A percentile compares a stretch with the other conserved stretches of the same genome.
phyloP scores from a whole-genome alignment of 208 protist species.

The Angomonas desouzai region DNA sequence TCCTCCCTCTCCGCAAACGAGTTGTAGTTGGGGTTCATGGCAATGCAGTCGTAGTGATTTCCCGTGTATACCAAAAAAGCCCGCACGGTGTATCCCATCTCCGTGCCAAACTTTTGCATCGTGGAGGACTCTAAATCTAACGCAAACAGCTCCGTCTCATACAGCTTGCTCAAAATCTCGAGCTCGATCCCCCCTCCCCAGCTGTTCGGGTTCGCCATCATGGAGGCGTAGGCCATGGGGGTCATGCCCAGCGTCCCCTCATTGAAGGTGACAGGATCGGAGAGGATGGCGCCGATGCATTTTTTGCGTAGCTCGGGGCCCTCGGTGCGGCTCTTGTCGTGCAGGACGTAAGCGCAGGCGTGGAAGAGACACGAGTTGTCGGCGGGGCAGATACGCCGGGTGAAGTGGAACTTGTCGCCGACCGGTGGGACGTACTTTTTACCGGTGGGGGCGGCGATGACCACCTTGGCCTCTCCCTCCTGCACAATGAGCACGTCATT shows the following conservation, averaged over 20 bases:
- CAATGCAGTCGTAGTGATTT: conserved; percentile 93
- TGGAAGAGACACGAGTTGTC: conserved; percentile 96
- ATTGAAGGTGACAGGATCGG: conserved; percentile 76
- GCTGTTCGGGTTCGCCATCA: conserved; percentile 56
- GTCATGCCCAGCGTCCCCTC: conserved; percentile 62
- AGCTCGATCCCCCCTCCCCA: conserved; percentile 95
- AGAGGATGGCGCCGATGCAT: conserved; percentile 67
- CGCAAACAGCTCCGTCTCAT: conserved; percentile 87
- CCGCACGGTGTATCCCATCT: conserved; percentile 69
- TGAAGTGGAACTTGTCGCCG: conserved; percentile 73
- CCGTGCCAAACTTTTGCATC: conserved; percentile 80
- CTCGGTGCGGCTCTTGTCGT: conserved; percentile 73
- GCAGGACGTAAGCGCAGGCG: conserved; percentile 88
- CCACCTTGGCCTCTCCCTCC: conserved; percentile 65
- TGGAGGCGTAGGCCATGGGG: conserved; percentile 61
- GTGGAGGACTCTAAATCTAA: conserved; percentile 80
- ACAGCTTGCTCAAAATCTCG: conserved; percentile 75
- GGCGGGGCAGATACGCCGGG: conserved; percentile 79
- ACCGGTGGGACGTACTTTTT: conserved; percentile 79
- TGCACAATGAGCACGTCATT: conserved; percentile 80
- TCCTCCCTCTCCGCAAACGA: conserved; percentile 61
- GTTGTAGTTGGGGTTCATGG: conserved; percentile 78
- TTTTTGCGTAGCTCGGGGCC: conserved; percentile 68
- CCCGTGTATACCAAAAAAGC: conserved; percentile 92
- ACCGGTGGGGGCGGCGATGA: conserved; percentile 37